Percentiles rank a stretch among this genome's conserved stretches.
Conservation (phyloP, 1,284 basidiomycete genomes). For the Cutaneotrichosporon curvatum region DNA sequence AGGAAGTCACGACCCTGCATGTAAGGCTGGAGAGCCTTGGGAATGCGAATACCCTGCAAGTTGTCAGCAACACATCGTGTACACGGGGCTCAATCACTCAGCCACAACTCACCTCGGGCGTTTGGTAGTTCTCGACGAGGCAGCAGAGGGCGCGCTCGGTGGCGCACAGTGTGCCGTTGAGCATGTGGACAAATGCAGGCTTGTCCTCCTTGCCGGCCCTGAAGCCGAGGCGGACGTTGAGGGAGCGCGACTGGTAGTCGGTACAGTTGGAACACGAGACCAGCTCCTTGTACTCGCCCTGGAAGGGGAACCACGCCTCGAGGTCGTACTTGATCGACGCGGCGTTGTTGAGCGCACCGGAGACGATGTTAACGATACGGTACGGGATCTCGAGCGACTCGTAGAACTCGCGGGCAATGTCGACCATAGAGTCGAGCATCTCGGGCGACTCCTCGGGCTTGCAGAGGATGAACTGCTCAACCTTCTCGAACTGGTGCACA, state of each 20-base stretch:
- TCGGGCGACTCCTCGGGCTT: conserved; percentile 90
- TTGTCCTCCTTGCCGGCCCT: conserved; percentile 78
- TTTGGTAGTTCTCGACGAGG: conserved; percentile 98
- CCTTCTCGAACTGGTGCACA: conserved; percentile 99
- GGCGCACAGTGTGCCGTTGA: conserved; percentile 95
- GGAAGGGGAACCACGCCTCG: conserved; percentile 99
- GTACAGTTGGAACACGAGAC: conserved; percentile 90
- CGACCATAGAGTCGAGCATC: conserved; percentile 86
- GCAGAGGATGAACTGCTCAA: conserved; percentile 94
- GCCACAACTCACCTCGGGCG: conserved; percentile 75
- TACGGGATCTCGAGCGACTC: conserved; percentile 88
- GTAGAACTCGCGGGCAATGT: conserved; percentile 87
- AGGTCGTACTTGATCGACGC: conserved; percentile 96
- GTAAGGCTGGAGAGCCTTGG: conserved; percentile 81
- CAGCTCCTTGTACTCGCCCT: conserved; percentile 89
- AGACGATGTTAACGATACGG: conserved; percentile 90
- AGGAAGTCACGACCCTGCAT: conserved; percentile 94
- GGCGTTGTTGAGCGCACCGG: conserved; percentile 91
- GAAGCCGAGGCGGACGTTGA: conserved; percentile 83
- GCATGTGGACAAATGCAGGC: conserved; percentile 91
- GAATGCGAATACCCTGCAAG: conserved; percentile 80
- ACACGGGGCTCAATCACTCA: no score
- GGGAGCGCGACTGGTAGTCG: conserved; percentile 82
- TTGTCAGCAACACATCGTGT: not conserved
- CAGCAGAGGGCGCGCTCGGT: conserved; percentile 95